A percentile compares a stretch with the other conserved stretches of the same genome.
These are phyloP conservation scores for Ophiobolus disseminans DNA, from an alignment of 2,329 filamentous ascomycete genomes.

Conservation along the genomic window DNA sequence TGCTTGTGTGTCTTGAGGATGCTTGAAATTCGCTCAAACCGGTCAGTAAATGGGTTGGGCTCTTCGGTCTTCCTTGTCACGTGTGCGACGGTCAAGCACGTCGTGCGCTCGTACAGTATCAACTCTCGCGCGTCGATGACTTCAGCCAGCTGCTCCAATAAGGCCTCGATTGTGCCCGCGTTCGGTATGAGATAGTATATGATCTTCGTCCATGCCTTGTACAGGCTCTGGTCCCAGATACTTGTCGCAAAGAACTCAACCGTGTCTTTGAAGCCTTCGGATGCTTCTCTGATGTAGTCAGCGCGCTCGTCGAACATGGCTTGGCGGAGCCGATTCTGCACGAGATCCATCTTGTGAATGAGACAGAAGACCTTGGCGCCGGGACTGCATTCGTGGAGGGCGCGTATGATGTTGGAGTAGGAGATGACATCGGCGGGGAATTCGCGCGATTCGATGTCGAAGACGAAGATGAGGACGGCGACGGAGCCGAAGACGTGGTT, in stretches of 20 bases:
- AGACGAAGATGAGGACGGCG: constrained; percentile 97
- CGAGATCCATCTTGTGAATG: constrained; percentile 98
- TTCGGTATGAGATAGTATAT: constrained; percentile 99
- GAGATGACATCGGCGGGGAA: constrained; percentile 92
- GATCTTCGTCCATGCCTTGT: constrained; percentile 98
- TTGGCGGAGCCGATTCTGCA: constrained; percentile 79
- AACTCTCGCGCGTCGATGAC: constrained; percentile 93
- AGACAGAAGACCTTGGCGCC: constrained; percentile 88
- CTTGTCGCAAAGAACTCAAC: constrained; percentile 91
- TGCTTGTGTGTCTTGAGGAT: constrained; percentile 99
- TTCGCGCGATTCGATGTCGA: constrained; percentile 96
- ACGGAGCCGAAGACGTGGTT: constrained; percentile 97
- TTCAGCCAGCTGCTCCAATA: constrained; percentile 80
- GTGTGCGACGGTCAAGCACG: constrained; percentile 93
- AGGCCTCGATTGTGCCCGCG: constrained; percentile 82
- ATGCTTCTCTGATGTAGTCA: constrained; percentile 76
- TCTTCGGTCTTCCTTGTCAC: constrained; percentile 79
- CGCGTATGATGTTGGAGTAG: constrained; percentile 88
- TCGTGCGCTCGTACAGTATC: constrained; percentile 92
- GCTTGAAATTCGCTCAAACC: constrained; percentile 93
- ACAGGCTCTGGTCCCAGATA: constrained; percentile 98
- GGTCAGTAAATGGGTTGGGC: constrained; percentile 86
- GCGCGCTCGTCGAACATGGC: constrained; percentile 85
- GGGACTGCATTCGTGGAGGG: constrained; percentile 83
- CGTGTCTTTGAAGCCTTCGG: constrained; percentile 67